Percentiles rank a stretch among this genome's conserved stretches.
These are phyloP conservation scores for Circinella umbellata DNA, from an alignment of 371 early-diverging fungal genomes.

Conservation along the genomic window DNA sequence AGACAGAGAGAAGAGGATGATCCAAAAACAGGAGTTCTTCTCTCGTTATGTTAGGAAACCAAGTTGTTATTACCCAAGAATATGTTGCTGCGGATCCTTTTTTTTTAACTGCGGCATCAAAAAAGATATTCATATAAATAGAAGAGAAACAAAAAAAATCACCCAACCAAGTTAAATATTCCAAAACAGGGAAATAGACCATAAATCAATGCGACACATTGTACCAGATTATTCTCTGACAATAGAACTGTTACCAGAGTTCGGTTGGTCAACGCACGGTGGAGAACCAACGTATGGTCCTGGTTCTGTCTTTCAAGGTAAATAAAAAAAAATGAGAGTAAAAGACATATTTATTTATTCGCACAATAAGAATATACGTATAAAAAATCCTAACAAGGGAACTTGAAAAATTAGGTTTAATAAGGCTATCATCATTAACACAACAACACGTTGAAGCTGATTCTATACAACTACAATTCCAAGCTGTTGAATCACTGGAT, in stretches of 20 bases:
- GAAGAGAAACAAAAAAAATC: too few species aligned
- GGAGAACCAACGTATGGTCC: slow-evolving; percentile 46
- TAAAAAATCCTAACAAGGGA: too few species aligned
- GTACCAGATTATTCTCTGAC: background rate
- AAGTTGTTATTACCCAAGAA: too few species aligned
- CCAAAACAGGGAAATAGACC: background rate
- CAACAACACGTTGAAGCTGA: background rate
- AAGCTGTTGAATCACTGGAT: background rate
- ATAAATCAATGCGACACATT: background rate
- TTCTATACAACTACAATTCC: background rate
- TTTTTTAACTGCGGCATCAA: too few species aligned
- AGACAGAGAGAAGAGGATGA: too few species aligned
- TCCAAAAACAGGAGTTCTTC: too few species aligned
- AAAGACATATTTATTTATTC: too few species aligned
- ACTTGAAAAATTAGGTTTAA: background rate
- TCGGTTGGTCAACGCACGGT: slow-evolving; percentile 40
- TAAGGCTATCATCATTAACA: background rate
- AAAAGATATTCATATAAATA: too few species aligned
- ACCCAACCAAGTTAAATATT: background rate
- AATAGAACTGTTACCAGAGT: slow-evolving; percentile 44
- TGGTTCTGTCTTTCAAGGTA: slow-evolving; percentile 52
- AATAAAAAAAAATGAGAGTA: too few species aligned
- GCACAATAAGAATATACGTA: too few species aligned
- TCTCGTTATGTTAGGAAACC: too few species aligned
- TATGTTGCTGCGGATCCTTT: too few species aligned